Evolutionary conservation across 2,329 filamentous ascomycete genomes (phyloP), one percentile per base, ranked within the genome.

Genomic region (Colletotrichum sp.): DNA sequence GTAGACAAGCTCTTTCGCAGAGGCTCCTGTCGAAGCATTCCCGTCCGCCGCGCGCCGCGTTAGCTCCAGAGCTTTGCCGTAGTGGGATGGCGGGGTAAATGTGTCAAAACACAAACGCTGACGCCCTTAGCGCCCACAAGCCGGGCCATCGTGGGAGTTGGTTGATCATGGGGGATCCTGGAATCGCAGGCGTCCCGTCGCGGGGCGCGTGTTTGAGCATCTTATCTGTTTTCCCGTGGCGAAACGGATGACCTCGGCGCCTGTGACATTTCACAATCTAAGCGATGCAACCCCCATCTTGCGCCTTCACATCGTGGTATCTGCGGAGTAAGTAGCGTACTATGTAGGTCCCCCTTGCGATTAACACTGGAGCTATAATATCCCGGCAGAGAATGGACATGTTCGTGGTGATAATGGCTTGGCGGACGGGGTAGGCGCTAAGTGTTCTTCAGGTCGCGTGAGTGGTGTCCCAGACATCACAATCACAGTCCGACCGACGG

Each of bases 71-170:
- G 34, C 67, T 36, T 69, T 28, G 21, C 24, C 30, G 15, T 43
- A 21, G 64, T 24, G 70, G 69, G 57, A 75, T 75, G 70, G 69
- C 64, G 73, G 73, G 70, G 73, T 65, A 48, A 68, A 64, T 60
- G 57, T 73, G 57, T 68, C 70, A 67, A 58, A 58, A 68, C 64
- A 58, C 16, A 60, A 34, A 34, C 21, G 43, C 21, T 67, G 73
- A 60, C 63, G 36, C 55, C 68, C 28, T 52, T 74, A 75, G 68
- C 68, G 61, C 24, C 24, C 60, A 34, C 21, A 18, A 28, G 60
- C 67, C 28, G 60, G 72, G 67, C 61, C 21, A 75, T 75, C 68
- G 60, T 71, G 72, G 36, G n/a, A 66, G n/a, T 13, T 30, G 8
- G 13, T n/a, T 26, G 24, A 67, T 28, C 38, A 72, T 63, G 72